phyloP scores from a whole-genome alignment of 225 moss, liverwort and hornwort genomes.

The Pseudoscleropodium purum region DNA sequence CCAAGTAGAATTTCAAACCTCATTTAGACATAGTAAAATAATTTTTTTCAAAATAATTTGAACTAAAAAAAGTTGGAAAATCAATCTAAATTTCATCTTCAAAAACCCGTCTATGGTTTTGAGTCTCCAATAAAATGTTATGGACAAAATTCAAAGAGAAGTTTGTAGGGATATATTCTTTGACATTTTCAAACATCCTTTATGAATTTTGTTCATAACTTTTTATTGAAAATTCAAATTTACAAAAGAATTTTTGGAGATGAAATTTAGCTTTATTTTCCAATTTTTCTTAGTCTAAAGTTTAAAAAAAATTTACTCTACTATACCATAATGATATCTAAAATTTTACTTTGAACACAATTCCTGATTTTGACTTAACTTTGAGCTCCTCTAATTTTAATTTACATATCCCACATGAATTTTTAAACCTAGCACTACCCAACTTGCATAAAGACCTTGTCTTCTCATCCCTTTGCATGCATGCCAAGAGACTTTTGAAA shows the following conservation, averaged over 20 bases:
- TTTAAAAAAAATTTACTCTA: no score
- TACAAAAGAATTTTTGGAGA: fast-evolving
- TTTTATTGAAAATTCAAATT: neutral
- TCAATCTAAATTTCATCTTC: neutral
- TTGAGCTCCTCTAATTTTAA: neutral
- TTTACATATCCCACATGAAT: neutral
- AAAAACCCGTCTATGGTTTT: fast-evolving
- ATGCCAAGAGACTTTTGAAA: neutral
- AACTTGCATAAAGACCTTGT: neutral
- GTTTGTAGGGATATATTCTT: neutral
- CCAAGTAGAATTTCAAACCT: neutral
- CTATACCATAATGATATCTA: fast-evolving
- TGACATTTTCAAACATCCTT: neutral
- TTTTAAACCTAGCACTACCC: neutral
- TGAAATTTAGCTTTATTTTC: neutral
- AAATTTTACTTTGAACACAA: neutral
- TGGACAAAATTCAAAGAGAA: neutral
- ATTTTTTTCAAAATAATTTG: neutral
- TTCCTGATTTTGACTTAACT: no score
- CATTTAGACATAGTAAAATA: neutral
- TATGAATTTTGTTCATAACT: fast-evolving
- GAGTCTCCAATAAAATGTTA: neutral
- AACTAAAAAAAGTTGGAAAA: fast-evolving
- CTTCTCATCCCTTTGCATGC: neutral
- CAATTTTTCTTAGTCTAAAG: fast-evolving